These are phyloP conservation scores for Trichosporon faecale DNA, from an alignment of 1,284 basidiomycete species.

Conservation along the genomic window DNA sequence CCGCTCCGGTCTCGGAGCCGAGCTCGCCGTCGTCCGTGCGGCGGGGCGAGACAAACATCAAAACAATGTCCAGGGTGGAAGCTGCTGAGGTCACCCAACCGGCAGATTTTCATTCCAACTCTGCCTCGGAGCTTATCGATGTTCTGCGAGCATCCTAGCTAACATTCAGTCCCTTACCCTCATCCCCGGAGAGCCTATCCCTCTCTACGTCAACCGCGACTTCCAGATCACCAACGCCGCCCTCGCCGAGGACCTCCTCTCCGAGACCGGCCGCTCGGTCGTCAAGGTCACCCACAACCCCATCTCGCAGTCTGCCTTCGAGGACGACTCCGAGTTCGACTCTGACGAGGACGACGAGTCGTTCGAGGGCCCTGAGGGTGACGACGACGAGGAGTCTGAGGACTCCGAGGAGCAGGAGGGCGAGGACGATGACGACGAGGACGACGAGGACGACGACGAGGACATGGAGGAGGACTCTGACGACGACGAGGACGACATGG, in stretches of 20 bases:
- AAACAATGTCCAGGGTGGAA: background rate
- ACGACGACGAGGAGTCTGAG: constrained; percentile 54
- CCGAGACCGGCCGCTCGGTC: constrained; percentile 66
- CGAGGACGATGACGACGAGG: constrained; percentile 49
- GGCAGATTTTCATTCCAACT: background rate
- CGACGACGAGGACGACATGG: constrained; percentile 42
- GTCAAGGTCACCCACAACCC: constrained; percentile 70
- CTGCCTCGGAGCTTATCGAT: background rate
- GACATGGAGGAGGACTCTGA: constrained; percentile 54
- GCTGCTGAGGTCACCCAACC: background rate
- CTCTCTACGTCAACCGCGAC: constrained; percentile 65
- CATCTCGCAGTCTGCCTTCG: constrained; percentile 48
- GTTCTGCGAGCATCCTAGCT: background rate
- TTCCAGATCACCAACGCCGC: constrained; percentile 80
- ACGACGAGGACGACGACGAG: constrained; percentile 50
- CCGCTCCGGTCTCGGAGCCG: background rate
- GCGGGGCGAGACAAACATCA: background rate
- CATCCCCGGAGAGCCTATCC: constrained; percentile 56
- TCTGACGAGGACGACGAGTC: constrained; percentile 52
- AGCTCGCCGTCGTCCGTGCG: background rate
- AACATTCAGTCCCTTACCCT: constrained; percentile 35
- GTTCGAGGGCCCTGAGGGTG: constrained; percentile 32
- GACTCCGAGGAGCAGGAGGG: constrained; percentile 52
- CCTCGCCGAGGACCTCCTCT: constrained; percentile 68
- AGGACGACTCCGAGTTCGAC: constrained; percentile 56